Evolutionary conservation across 2,329 filamentous ascomycete genomes (phyloP).

Genomic region (Venturiaceae sp.): DNA sequence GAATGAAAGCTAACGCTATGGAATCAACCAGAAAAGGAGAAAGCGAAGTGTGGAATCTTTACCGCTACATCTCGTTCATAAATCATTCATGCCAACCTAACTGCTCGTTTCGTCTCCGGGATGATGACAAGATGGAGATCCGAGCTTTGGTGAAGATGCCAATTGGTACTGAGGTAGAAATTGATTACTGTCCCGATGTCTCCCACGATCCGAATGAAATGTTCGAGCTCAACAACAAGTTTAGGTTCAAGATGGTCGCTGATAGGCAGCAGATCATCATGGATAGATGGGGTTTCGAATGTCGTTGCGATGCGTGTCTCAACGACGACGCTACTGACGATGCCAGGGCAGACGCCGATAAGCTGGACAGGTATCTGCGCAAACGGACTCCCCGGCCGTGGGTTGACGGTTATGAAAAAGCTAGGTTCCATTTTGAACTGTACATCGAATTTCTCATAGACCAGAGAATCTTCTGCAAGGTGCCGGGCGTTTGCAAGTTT

Average conservation of each 20-base stretch:
- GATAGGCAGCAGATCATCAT: not conserved
- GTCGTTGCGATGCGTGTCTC: not conserved
- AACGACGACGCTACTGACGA: not conserved
- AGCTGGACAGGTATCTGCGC: not conserved
- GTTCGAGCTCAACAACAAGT: not conserved
- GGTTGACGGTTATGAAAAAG: not conserved
- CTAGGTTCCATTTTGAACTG: not conserved
- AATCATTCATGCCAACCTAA: not conserved
- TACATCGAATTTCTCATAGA: not conserved
- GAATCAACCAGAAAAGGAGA: not conserved
- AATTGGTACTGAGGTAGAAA: not conserved
- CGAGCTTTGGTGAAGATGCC: not conserved
- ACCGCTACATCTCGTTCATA: not conserved
- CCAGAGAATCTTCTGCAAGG: not conserved
- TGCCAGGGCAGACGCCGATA: not conserved
- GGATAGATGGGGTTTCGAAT: not conserved
- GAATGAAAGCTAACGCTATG: not conserved
- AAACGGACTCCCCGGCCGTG: not conserved
- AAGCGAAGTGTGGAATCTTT: not conserved
- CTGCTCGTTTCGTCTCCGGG: not conserved
- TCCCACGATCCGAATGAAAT: not conserved
- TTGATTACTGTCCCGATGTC: not conserved
- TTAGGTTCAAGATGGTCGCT: not conserved
- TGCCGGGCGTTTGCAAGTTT: not conserved
- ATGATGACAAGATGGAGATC: not conserved